Evolutionary conservation across 2,329 filamentous ascomycete genomes (phyloP).

Genomic region (Microcera coccophila): DNA sequence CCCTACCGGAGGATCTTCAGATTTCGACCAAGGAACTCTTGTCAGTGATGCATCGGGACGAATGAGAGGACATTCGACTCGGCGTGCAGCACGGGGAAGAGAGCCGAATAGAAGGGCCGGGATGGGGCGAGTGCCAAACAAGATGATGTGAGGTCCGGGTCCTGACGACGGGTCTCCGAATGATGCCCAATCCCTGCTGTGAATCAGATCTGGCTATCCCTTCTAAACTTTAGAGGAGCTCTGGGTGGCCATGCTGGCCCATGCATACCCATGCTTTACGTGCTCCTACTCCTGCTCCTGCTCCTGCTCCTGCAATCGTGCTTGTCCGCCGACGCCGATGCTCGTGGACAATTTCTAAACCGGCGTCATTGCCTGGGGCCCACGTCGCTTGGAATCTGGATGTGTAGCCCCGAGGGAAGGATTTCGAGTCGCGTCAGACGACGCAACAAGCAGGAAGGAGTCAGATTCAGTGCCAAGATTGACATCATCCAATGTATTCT

Average conservation of each 20-base stretch:
- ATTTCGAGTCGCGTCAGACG: neutral
- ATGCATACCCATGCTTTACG: constrained; percentile 2
- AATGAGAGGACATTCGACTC: neutral
- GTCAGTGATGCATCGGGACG: neutral
- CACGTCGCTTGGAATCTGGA: neutral
- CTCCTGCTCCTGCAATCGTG: constrained; percentile 12
- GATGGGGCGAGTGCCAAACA: constrained; percentile 12
- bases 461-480: neutral
- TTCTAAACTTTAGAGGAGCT: constrained; percentile 4
- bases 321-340: constrained; percentile 5
- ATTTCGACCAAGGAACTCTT: neutral
- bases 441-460: neutral
- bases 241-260: constrained; percentile 10
- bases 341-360: constrained; percentile 6
- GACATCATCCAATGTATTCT: neutral
- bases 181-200: constrained; percentile 1
- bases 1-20: neutral
- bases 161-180: neutral
- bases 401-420: neutral
- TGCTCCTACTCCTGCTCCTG: too few relatives aligned
- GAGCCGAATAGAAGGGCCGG: constrained; percentile 5
- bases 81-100: constrained; percentile 6
- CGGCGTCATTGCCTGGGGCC: neutral
- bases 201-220: constrained; percentile 13
- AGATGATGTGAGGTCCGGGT: constrained; percentile 16